A percentile compares a stretch with the other conserved stretches of the same genome.
These are phyloP conservation scores for Caloboletus inedulis DNA, from an alignment of 1,284 basidiomycete species.

Conservation along the genomic window DNA sequence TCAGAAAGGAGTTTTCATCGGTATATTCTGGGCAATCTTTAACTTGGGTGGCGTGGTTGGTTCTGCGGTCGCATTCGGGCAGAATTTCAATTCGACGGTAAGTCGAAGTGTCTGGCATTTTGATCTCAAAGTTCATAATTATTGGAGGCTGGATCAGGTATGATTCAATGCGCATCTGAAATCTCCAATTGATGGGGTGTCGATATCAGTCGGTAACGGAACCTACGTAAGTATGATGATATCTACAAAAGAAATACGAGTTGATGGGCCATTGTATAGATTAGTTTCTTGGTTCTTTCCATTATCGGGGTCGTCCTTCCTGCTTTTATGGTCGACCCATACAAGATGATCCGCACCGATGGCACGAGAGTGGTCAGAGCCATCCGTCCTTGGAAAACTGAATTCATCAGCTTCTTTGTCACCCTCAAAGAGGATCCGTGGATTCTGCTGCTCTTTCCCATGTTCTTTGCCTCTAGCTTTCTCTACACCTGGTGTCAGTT, in stretches of 20 bases:
- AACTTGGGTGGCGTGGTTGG: constrained; percentile 66
- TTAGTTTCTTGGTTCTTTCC: constrained; percentile 37
- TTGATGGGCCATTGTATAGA: constrained; percentile 16
- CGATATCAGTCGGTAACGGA: constrained; percentile 27
- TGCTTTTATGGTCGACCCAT: constrained; percentile 34
- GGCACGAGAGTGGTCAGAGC: constrained; percentile 32
- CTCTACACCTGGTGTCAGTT: constrained; percentile 39
- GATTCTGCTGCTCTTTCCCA: constrained; percentile 38
- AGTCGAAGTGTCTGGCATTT: neutral
- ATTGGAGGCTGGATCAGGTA: constrained; percentile 22
- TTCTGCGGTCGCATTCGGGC: constrained; percentile 54
- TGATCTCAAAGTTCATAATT: neutral
- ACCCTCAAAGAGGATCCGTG: constrained; percentile 36
- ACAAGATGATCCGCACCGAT: constrained; percentile 38
- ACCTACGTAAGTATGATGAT: constrained; percentile 29
- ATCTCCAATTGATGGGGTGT: neutral
- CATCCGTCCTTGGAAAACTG: constrained; percentile 37
- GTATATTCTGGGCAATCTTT: constrained; percentile 69
- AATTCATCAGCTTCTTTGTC: constrained; percentile 34
- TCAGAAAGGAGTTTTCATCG: constrained; percentile 60
- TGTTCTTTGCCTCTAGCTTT: constrained; percentile 40
- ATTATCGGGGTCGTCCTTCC: constrained; percentile 34
- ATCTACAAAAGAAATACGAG: no score
- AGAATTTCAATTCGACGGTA: constrained; percentile 45
- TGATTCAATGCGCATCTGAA: neutral